Evolutionary conservation across 169 alveolate species (phyloP).

Genomic region (Theileria sp.): DNA sequence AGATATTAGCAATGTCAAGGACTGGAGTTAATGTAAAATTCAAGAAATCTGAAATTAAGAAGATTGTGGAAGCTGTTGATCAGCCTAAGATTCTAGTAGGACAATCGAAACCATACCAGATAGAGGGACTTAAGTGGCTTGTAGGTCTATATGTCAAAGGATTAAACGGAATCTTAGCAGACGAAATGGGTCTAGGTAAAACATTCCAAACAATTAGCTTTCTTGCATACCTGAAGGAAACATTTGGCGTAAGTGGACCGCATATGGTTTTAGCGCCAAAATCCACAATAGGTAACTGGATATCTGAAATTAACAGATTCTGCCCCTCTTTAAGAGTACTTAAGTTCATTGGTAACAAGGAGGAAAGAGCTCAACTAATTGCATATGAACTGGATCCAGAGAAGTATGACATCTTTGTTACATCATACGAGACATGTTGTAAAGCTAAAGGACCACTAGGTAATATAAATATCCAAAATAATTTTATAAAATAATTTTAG

Average conservation of each 20-base stretch:
- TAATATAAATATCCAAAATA: neutral
- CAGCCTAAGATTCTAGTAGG: slow-evolving; percentile 81
- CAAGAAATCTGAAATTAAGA: slow-evolving; percentile 27
- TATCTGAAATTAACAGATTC: slow-evolving; percentile 91
- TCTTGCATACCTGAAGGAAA: slow-evolving; percentile 88
- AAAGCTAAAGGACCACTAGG: slow-evolving; percentile 89
- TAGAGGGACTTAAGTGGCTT: slow-evolving; percentile 96
- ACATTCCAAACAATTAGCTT: slow-evolving; percentile 95
- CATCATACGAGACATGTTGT: slow-evolving; percentile 92
- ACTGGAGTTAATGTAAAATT: slow-evolving; percentile 13
- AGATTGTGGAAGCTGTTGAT: slow-evolving; percentile 9
- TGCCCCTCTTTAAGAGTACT: slow-evolving; percentile 91
- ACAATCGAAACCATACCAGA: slow-evolving; percentile 90
- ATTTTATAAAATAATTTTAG: neutral
- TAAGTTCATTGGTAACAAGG: slow-evolving; percentile 93
- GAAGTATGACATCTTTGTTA: slow-evolving; percentile 89
- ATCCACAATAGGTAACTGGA: slow-evolving; percentile 96
- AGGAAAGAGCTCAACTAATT: slow-evolving; percentile 82
- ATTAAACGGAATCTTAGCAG: slow-evolving; percentile 96
- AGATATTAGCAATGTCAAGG: slow-evolving; percentile 42
- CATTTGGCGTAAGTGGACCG: slow-evolving; percentile 90
- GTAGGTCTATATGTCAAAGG: slow-evolving; percentile 92
- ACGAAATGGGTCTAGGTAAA: slow-evolving; percentile 98
- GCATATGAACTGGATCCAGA: slow-evolving; percentile 67
- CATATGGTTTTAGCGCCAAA: slow-evolving; percentile 95